Evolutionary conservation across 1,284 basidiomycete genomes (phyloP).

Genomic region (Rhodotorula sp.): DNA sequence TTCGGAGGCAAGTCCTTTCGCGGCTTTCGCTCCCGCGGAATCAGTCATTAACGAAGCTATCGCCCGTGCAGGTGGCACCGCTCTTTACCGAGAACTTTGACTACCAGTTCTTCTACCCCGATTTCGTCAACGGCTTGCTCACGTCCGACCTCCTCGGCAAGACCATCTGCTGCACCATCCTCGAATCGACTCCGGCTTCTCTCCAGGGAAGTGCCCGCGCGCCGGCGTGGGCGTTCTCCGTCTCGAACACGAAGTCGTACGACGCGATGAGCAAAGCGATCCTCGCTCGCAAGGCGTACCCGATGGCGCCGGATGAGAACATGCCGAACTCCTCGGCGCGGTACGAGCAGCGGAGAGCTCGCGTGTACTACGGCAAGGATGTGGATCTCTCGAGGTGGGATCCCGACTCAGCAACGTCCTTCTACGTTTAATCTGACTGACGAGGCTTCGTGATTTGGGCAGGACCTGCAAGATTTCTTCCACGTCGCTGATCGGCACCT

Average conservation of each 20-base stretch:
- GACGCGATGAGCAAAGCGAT: slow-evolving; percentile 90
- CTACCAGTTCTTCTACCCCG: slow-evolving; percentile 83
- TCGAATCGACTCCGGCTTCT: slow-evolving; percentile 51
- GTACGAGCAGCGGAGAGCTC: slow-evolving; percentile 80
- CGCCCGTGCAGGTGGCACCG: slow-evolving; percentile 72
- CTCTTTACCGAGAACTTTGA: slow-evolving; percentile 99
- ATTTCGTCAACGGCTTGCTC: slow-evolving; percentile 95
- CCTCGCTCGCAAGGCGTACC: slow-evolving; percentile 87
- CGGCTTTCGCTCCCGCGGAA: background rate
- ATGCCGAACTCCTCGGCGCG: slow-evolving; percentile 68
- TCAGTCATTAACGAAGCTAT: background rate
- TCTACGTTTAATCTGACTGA: slow-evolving; percentile 40
- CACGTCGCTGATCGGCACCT: slow-evolving; percentile 76
- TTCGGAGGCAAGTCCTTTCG: slow-evolving; percentile 47
- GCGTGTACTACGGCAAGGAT: slow-evolving; percentile 76
- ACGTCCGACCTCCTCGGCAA: slow-evolving; percentile 95
- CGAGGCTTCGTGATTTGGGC: slow-evolving; percentile 32
- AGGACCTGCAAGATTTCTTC: slow-evolving; percentile 69
- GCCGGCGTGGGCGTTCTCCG: slow-evolving; percentile 38
- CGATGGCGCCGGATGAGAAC: slow-evolving; percentile 89
- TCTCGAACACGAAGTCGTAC: slow-evolving; percentile 69
- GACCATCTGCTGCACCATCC: slow-evolving; percentile 85
- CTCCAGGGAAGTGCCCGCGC: background rate
- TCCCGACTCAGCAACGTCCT: slow-evolving; percentile 34
- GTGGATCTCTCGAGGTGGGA: slow-evolving; percentile 61